phyloP scores from a whole-genome alignment of 177 flowering plant genomes.

The Vitis hybrid region DNA sequence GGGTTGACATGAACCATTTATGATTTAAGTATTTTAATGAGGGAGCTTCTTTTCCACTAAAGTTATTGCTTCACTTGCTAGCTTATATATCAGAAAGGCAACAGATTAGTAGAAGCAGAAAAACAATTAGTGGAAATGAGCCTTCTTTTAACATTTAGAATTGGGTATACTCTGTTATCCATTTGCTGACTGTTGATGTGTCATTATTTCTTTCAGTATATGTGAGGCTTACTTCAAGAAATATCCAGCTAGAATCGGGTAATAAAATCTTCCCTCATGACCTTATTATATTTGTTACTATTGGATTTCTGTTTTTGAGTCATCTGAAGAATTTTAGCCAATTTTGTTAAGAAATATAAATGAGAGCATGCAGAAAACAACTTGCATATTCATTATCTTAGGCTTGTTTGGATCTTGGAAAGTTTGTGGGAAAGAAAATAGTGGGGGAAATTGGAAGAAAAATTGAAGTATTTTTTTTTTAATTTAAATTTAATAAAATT shows the following conservation, averaged over 20 bases:
- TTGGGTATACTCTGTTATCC: not conserved
- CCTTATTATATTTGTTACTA: not conserved
- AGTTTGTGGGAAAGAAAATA: too few relatives aligned
- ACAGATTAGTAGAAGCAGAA: too few relatives aligned
- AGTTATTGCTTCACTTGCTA: too few relatives aligned
- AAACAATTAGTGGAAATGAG: too few relatives aligned
- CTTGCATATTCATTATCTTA: not conserved
- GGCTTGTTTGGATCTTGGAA: not conserved
- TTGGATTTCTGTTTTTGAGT: not conserved
- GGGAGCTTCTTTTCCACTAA: too few relatives aligned
- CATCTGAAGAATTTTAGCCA: not conserved
- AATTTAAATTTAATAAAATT: too few relatives aligned
- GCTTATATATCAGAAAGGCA: too few relatives aligned
- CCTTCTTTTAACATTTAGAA: not conserved
- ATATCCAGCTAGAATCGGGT: slow-evolving; percentile 82
- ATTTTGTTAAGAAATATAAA: not conserved
- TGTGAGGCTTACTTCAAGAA: slow-evolving; percentile 98
- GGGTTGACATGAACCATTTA: too few relatives aligned
- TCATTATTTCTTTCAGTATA: slow-evolving; percentile 53
- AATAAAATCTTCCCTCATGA: slow-evolving; percentile 17
- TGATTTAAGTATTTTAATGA: too few relatives aligned
- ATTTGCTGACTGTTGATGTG: slow-evolving; percentile 15
- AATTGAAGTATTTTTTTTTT: not conserved
- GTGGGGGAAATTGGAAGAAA: too few relatives aligned
- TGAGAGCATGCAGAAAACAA: not conserved